Evolutionary conservation across 2,329 filamentous ascomycete genomes (phyloP).

Genomic region (Fusarium sp.): DNA sequence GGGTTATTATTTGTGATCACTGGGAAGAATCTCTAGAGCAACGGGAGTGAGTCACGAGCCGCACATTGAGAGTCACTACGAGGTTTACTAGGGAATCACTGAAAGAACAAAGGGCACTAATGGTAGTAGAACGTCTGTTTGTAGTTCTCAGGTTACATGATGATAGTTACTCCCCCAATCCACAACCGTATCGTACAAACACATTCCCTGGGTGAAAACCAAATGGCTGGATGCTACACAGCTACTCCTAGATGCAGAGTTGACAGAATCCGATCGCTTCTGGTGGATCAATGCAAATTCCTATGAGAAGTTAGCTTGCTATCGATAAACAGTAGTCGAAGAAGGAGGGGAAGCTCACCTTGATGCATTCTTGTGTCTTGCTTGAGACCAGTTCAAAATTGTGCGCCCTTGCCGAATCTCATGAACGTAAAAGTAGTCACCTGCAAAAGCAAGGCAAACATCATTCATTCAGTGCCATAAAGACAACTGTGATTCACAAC

Average conservation of each 20-base stretch:
- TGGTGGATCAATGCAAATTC: background rate
- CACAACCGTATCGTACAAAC: background rate
- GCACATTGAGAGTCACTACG: background rate
- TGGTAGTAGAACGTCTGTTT: background rate
- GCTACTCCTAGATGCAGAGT: background rate
- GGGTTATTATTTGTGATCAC: no score
- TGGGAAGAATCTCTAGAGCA: no score
- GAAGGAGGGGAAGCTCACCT: background rate
- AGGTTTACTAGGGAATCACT: background rate
- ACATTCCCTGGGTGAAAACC: background rate
- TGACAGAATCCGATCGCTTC: background rate
- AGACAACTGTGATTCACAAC: background rate
- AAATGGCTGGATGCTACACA: constrained; percentile 7
- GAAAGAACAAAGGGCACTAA: no score
- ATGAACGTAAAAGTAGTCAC: background rate
- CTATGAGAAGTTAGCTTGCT: background rate
- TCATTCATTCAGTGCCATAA: background rate
- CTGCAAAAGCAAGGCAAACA: background rate
- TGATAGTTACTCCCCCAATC: background rate
- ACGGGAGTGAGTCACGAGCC: no score
- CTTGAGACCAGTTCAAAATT: background rate
- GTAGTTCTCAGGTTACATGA: background rate
- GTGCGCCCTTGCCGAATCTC: background rate
- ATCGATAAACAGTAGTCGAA: background rate
- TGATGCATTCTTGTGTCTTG: background rate